A percentile compares a stretch with the other conserved stretches of the same genome.
These are phyloP conservation scores for Yamadazyma insecticola DNA, from an alignment of 805 yeast species.

Conservation along the genomic window DNA sequence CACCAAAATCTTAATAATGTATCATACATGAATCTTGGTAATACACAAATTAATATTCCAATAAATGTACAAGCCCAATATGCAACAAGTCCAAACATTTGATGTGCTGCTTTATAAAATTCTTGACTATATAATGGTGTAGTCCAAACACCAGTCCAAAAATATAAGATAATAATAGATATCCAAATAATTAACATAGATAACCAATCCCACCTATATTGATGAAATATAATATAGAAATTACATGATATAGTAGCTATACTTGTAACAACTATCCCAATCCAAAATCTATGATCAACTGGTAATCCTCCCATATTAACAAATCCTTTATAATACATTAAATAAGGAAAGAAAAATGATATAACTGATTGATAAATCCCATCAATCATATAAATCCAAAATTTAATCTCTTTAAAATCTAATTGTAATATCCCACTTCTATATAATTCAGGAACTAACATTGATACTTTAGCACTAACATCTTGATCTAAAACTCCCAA, in stretches of 20 bases:
- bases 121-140: conserved; percentile 47
- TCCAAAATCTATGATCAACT: conserved; percentile 67
- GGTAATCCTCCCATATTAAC: conserved; percentile 46
- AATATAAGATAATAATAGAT: conserved; percentile 58
- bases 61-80: conserved; percentile 67
- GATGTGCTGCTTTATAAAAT: conserved; percentile 63
- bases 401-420: conserved; percentile 69
- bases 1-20: conserved; percentile 45
- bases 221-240: conserved; percentile 59
- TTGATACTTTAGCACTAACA: conserved; percentile 62
- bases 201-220: conserved; percentile 80
- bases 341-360: conserved; percentile 70
- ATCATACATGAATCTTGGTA: conserved; percentile 67
- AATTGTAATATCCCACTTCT: conserved; percentile 64
- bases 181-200: conserved; percentile 50
- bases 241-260: conserved; percentile 69
- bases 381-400: conserved; percentile 70
- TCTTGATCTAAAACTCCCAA: conserved; percentile 80
- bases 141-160: conserved; percentile 83
- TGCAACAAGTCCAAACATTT: conserved; percentile 54
- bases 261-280: conserved; percentile 64
- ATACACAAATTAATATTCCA: conserved; percentile 59
- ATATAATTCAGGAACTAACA: conserved; percentile 72
- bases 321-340: conserved; percentile 31
- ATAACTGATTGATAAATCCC: conserved; percentile 73